Evolutionary conservation across 2,329 filamentous ascomycete species (phyloP), one percentile per base, ranked within the genome.

Genomic region (Podosphaera xanthii): DNA sequence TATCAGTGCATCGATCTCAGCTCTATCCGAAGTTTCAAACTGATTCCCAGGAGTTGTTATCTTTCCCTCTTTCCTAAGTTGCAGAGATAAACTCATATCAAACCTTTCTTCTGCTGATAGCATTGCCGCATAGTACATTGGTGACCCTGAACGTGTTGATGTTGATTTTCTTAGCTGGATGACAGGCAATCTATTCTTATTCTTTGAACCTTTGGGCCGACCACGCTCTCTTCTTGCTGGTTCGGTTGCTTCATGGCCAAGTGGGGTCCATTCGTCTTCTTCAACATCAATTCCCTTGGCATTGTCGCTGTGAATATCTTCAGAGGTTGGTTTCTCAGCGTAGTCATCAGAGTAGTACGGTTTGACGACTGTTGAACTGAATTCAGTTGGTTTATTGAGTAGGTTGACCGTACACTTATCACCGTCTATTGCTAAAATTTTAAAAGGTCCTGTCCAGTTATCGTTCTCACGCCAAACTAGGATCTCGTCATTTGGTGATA

Each of bases 381-480:
- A 58, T 14, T 9, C 6, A 2, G 46, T 50, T 7, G 44, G 57
- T 2, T 46, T 34, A 35, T 10, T 12, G 10, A 35, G 57, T 12
- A 58, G 14, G 36, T 35, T 30, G 7, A 58, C 42, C 38, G 30
- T 38, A 38, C 44, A 58, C 3, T 6, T 50, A 10, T 52, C 8
- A 22, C 8, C 31, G 33, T 38, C 33, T 8, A 58, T 50, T 36
- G 44, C n/a, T n/a, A 58, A 10, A 10, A 58, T 34, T 12, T 58
- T 50, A 38, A 49, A 58, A 10, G 44, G 44, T 2, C 57, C 44
- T 35, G 30, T 52, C 42, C 57, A 58, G 53, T 31, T n/a, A 57
- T 60, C 36, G 4, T 57, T 44, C 57, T 61, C 58, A 35, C 58
- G 44, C 50, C 42, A 61, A 14, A 60, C 58, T 9, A 61, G 46